Base-by-base conservation (phyloP, 208 protist genomes). In the Trypanosoma lewisi region DNA sequence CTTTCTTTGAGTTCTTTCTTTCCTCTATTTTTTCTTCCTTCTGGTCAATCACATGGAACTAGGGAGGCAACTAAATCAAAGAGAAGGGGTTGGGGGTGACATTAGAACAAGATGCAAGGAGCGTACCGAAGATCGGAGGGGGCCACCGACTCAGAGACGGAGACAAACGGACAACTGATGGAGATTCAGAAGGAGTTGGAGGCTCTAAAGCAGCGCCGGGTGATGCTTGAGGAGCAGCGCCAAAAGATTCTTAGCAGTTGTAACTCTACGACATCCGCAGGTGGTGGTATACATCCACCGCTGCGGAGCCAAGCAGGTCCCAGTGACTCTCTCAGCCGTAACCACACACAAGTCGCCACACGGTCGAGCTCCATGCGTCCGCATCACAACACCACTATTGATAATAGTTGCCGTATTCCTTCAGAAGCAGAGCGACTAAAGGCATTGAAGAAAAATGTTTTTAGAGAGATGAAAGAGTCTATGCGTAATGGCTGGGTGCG, bases 121-220 rank as follows among this genome's bases (percentile, higher is more conserved):
- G 4, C 33, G 2, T 19, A 49, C 27, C 25, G 4, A 27, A 52
- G 36, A 28, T 31, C 57, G 28, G 67, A 73, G 33, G 31, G 17
- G 17, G 41, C 7, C 14, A n/a, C 12, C 8, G 37, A 14, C 39
- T n/a, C 31, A 19, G 67, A 62, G 36, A 17, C 45, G 21, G 55
- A 65, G 17, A 60, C 51, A 39, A 44, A 30, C 34, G 7, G 48
- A 23, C 33, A 84, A 45, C 73, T 93, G 1, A 47, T 50, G 4
- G 51, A 44, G 1, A 88, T 93, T 52, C 83, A 76, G 16, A 66
- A 68, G 23, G 81, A 89, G 51, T 48, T 93, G 31, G 78, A 83
- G n/a, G 45, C 53, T 7, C 51, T 93, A n/a, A 72, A 64, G 30
- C 59, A 71, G 23, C 87, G 80, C 0, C 80, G 87, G 1, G 51